A percentile compares a stretch with the other conserved stretches of the same genome.
Conservation (phyloP, 176 grass and related monocot genomes). For the Puccinellia tenuiflora region DNA sequence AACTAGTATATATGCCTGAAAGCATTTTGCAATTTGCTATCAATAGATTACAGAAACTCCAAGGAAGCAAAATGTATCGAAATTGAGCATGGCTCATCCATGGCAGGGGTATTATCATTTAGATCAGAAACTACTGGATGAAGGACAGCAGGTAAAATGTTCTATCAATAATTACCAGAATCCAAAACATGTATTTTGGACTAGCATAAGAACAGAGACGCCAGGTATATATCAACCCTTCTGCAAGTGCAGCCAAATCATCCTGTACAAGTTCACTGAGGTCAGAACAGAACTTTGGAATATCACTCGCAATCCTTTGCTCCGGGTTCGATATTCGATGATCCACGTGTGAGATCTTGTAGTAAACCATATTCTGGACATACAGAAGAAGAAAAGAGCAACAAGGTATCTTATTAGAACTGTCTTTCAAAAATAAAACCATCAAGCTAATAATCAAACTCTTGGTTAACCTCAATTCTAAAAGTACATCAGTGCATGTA, state of each 20-base stretch:
- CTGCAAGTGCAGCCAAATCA: constrained; percentile 87
- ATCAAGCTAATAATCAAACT: constrained; percentile 10
- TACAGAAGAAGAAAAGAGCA: constrained; percentile 23
- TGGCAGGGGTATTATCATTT: background rate
- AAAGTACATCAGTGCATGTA: constrained; percentile 5
- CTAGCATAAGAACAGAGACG: constrained; percentile 98
- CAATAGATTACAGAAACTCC: constrained; percentile 12
- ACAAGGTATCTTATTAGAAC: constrained; percentile 8
- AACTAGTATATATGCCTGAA: constrained; percentile 92
- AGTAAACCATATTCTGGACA: constrained; percentile 97
- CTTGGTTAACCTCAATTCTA: background rate
- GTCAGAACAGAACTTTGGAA: constrained; percentile 93
- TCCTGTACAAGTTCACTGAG: constrained; percentile 97
- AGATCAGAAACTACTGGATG: background rate
- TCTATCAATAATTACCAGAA: constrained; percentile 60
- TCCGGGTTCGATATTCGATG: constrained; percentile 84
- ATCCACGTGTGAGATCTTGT: constrained; percentile 98
- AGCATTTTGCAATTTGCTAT: constrained; percentile 32
- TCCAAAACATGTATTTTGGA: constrained; percentile 97
- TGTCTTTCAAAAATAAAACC: background rate
- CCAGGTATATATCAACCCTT: constrained; percentile 92
- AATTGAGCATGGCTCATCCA: background rate
- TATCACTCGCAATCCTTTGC: constrained; percentile 95
- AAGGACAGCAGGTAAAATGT: constrained; percentile 7
- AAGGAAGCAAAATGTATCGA: background rate